Conservation (phyloP, 2,329 filamentous ascomycete species). For the Emmonsia crescens region DNA sequence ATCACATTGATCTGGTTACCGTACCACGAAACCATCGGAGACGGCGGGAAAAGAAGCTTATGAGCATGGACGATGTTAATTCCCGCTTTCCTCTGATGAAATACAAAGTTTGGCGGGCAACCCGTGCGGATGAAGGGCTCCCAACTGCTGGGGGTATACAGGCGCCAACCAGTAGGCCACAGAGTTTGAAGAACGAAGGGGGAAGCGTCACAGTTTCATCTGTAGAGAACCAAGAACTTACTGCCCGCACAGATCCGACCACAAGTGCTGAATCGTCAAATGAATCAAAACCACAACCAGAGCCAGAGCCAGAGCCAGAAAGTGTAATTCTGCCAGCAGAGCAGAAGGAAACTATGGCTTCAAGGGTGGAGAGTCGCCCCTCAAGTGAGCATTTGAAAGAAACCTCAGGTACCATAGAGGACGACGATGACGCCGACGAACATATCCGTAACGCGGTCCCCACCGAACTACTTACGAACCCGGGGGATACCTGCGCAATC, state of each 20-base stretch:
- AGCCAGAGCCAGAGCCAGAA: background rate
- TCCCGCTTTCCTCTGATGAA: conserved; percentile 91
- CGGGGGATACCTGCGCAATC: conserved; percentile 90
- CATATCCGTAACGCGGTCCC: conserved; percentile 75
- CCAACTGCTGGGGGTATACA: conserved; percentile 76
- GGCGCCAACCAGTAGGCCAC: conserved; percentile 59
- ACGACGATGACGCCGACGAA: conserved; percentile 63
- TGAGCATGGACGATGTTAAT: conserved; percentile 99
- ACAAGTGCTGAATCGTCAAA: conserved; percentile 2
- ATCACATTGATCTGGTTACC: conserved; percentile 75
- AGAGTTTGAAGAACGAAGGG: conserved; percentile 59
- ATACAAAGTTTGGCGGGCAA: conserved; percentile 89
- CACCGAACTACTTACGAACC: conserved; percentile 66
- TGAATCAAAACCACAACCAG: background rate
- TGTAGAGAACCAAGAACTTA: conserved; percentile 28
- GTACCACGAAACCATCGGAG: conserved; percentile 79
- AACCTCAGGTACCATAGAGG: conserved; percentile 17
- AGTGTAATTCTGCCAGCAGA: background rate
- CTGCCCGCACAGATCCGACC: conserved; percentile 16
- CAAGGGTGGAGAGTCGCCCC: background rate
- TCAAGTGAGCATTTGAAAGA: background rate
- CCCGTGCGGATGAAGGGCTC: conserved; percentile 70
- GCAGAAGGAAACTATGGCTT: background rate
- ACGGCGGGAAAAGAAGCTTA: conserved; percentile 91
- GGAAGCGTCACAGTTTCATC: conserved; percentile 33